Base-by-base conservation (phyloP, 176 grass and related monocot species). In the Eleusine indica region DNA sequence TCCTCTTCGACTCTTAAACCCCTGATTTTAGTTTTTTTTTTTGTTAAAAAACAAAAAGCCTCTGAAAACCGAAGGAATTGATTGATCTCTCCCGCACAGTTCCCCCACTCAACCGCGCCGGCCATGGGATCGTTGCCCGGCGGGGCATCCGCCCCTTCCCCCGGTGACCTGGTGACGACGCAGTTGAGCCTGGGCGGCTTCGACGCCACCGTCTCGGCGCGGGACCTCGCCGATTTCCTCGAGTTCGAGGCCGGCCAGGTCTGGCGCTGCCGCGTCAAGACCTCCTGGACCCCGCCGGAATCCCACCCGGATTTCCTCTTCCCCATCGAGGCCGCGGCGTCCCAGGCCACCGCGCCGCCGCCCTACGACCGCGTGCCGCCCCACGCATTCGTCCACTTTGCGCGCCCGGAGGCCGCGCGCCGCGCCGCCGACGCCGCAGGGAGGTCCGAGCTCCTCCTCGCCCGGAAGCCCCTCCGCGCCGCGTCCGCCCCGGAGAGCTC, bases 241-340 rank as follows among this genome's bases (percentile, higher is more conserved):
- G 92, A 93, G 86, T 1, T 41, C 7, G 87, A 98, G 61, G 91
- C 80, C 32, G 89, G 92, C 74, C 75, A 74, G 84, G 92, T 95
- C 62, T 98, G 96, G 96, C 96, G 91, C 9, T 98, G 96, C 85
- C 86, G 91, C 38, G 89, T 95, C 75, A 98, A 98, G 92, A 90
- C 81, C 22, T 95, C 92, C 64, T 90, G 85, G 87, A 95, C 89
- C 8, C 96, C 96, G 74, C 92, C 68, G 22, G 82, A 93, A 9
- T 88, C 96, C 2, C 73, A 74, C 63, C 92, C 92, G 11, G 82
- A 91, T 79, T 93, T 91, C 73, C 63, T 82, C n/a, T 61, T 67
- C 18, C 73, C 82, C 12, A 16, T 76, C 12, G 52, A 75, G 9
- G 38, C 21, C 9, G 1, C 43, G 3, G 4, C 57, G 4, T n/a